Conservation (phyloP, 1,284 basidiomycete species). For the Earliella scabrosa region DNA sequence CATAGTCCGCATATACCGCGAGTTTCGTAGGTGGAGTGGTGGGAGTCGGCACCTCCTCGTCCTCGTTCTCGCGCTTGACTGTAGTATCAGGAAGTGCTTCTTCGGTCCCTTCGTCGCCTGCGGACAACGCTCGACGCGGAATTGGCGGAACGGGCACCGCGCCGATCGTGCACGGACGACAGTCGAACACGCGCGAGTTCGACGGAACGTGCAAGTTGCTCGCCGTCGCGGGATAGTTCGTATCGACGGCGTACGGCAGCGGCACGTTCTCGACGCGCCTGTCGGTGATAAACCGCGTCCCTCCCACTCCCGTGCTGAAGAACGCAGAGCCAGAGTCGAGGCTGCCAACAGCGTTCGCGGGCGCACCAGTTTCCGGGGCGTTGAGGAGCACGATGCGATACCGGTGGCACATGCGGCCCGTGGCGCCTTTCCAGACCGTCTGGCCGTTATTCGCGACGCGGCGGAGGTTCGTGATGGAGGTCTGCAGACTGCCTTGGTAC, state of each 20-base stretch:
- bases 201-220: background rate
- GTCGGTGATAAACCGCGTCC: background rate
- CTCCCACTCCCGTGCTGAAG: background rate
- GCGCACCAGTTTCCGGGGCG: background rate
- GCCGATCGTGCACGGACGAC: background rate
- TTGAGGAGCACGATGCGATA: conserved; percentile 3
- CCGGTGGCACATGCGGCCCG: conserved; percentile 5
- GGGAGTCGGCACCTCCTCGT: background rate
- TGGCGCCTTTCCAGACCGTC: conserved; percentile 5
- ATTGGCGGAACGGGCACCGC: background rate
- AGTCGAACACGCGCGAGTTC: background rate
- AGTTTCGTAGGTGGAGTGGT: background rate
- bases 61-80: background rate
- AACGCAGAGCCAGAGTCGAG: conserved; percentile 7
- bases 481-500: conserved; percentile 5
- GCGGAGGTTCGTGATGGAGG: conserved; percentile 4
- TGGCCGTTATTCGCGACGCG: background rate
- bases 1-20: background rate
- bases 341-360: conserved; percentile 3
- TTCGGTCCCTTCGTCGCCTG: background rate
- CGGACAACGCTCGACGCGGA: background rate
- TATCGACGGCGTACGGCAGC: background rate
- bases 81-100: background rate
- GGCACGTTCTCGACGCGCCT: background rate
- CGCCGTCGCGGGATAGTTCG: background rate